phyloP scores from a whole-genome alignment of 352 stramenopile species.

The Salisapilia sapeloensis region DNA sequence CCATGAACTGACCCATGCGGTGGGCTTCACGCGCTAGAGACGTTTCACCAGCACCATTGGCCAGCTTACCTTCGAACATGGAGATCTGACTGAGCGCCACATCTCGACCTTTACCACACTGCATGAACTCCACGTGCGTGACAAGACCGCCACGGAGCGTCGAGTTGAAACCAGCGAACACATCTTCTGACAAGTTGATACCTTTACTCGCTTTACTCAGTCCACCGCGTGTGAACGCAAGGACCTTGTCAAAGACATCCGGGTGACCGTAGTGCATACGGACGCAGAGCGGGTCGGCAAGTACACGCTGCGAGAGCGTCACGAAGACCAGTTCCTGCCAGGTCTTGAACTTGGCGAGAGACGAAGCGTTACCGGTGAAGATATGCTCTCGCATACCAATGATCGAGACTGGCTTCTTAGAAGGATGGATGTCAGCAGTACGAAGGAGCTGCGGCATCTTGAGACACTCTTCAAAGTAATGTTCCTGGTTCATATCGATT shows the following conservation, averaged over 20 bases:
- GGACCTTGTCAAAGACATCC: conserved; percentile 70
- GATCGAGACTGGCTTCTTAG: conserved; percentile 54
- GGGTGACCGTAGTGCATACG: conserved; percentile 78
- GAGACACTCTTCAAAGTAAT: conserved; percentile 76
- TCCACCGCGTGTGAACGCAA: conserved; percentile 54
- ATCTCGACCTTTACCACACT: conserved; percentile 75
- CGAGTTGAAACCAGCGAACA: conserved; percentile 72
- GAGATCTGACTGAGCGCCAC: conserved; percentile 74
- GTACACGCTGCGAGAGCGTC: conserved; percentile 64
- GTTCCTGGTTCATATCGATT: conserved; percentile 83
- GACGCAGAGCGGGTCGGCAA: conserved; percentile 51
- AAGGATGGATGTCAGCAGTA: conserved; percentile 47
- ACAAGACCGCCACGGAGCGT: conserved; percentile 59
- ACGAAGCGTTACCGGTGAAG: conserved; percentile 75
- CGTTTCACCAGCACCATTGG: conserved; percentile 66
- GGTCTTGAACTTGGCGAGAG: conserved; percentile 71
- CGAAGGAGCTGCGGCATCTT: conserved; percentile 74
- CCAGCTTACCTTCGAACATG: conserved; percentile 78
- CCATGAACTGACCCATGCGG: conserved; percentile 72
- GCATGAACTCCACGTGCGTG: conserved; percentile 76
- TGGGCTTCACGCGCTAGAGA: conserved; percentile 61
- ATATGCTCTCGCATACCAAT: conserved; percentile 80
- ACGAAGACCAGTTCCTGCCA: conserved; percentile 78
- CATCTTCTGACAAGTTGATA: conserved; percentile 76
- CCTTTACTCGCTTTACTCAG: conserved; percentile 69